These are phyloP conservation scores for Beauveria asiatica DNA, from an alignment of 2,329 filamentous ascomycete species.

Conservation along the genomic window DNA sequence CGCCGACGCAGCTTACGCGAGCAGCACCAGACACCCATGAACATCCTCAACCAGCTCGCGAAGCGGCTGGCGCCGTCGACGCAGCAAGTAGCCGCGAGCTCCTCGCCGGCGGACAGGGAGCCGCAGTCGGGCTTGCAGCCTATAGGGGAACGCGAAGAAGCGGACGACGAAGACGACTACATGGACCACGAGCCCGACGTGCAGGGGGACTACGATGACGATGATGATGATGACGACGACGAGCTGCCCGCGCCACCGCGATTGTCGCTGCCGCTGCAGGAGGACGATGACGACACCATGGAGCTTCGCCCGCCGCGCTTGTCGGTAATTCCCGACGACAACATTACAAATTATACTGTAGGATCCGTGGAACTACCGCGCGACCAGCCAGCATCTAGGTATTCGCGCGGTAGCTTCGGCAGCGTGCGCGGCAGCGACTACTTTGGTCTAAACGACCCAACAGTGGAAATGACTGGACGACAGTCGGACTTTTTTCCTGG, in stretches of 20 bases:
- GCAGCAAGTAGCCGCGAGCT: constrained; percentile 37
- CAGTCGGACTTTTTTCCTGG: constrained; percentile 46
- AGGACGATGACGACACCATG: constrained; percentile 16
- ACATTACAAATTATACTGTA: constrained; percentile 43
- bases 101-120: constrained; percentile 25
- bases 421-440: constrained; percentile 47
- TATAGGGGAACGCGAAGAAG: constrained; percentile 19
- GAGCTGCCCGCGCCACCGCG: constrained; percentile 22
- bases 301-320: constrained; percentile 36
- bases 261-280: constrained; percentile 12
- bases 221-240: constrained; percentile 41
- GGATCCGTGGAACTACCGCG: constrained; percentile 50
- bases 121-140: constrained; percentile 2
- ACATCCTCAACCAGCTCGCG: constrained; percentile 45
- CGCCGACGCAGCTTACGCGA: constrained; percentile 49
- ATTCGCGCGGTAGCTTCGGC: constrained; percentile 46
- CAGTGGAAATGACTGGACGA: constrained; percentile 32
- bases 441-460: constrained; percentile 28
- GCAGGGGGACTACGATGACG: constrained; percentile 40
- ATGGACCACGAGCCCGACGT: constrained; percentile 36
- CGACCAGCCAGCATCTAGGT: constrained; percentile 35
- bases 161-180: constrained; percentile 36
- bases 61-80: constrained; percentile 43
- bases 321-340: constrained; percentile 24
- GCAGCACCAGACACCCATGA: constrained; percentile 47